Evolutionary conservation across 768 basidiomycete genomes (phyloP), one percentile per base, ranked within the genome.

Genomic region (Boletus rubroflammeus): DNA sequence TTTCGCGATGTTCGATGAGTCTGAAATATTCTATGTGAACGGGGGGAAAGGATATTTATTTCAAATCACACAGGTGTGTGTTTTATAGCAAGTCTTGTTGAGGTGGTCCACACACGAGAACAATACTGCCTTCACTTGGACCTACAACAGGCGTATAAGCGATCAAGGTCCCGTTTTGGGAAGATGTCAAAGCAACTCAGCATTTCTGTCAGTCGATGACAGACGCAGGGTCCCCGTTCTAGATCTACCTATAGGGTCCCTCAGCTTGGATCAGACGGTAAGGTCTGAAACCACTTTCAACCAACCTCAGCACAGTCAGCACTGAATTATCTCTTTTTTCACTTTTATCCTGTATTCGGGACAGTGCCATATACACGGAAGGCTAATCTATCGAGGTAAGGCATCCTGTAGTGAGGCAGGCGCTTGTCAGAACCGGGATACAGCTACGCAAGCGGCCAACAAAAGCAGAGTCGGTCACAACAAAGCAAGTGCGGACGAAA

Each of bases 141-240:
- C 61, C 61, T 31, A 62, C 57, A 62, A 42, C 44, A 45, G n/a
- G 34, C 31, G 38, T 19, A 49, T 55, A 55, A 54, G 54, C 51
- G 61, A 47, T 26, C 31, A 42, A 19, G 13, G 15, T 38, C 36
- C 42, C 48, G n/a, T 50, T 60, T 53, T 47, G 23, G 43, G 32
- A 42, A 31, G 26, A 44, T 43, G 55, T 55, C 61, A 62, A 61
- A 61, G 59, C 56, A 61, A 54, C 31, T 25, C 45, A 6, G 17
- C 17, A 42, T 21, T 35, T 36, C 50, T 28, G 51, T 53, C 53
- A 51, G 10, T 21, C 25, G 19, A 29, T 29, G 48, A 43, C 48
- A 49, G 28, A 46, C 11, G 19, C 45, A 17, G 29, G 13, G 0
- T 31, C 44, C 19, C 13, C 26, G 6, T 19, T 6, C 31, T 31